A percentile compares a stretch with the other conserved stretches of the same genome.
Conservation (phyloP, 805 yeast genomes). For the Ogataea henricii region DNA sequence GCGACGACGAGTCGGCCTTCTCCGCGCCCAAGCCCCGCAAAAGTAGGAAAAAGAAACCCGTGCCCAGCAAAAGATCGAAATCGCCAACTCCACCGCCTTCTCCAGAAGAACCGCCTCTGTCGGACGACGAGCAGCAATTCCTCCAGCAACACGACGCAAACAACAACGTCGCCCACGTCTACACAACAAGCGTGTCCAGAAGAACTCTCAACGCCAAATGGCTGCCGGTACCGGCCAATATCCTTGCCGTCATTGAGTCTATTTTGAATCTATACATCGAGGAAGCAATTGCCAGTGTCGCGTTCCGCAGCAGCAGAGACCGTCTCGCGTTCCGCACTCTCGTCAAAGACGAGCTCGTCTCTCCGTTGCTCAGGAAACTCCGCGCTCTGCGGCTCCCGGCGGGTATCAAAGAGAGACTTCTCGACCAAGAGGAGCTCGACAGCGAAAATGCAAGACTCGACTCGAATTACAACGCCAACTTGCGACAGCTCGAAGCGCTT, state of each 20-base stretch:
- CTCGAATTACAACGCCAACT: slow-evolving; percentile 29
- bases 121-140: slow-evolving; percentile 12
- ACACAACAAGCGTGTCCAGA: slow-evolving; percentile 15
- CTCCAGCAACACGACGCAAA: slow-evolving; percentile 5
- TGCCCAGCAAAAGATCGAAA: not conserved
- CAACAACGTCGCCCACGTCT: slow-evolving; percentile 12
- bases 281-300: slow-evolving; percentile 17
- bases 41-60: not conserved
- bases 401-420: slow-evolving; percentile 23
- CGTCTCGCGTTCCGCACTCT: slow-evolving; percentile 21
- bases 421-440: slow-evolving; percentile 29
- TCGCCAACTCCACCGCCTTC: not conserved
- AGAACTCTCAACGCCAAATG: slow-evolving; percentile 23
- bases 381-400: slow-evolving; percentile 29
- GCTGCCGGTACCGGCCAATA: slow-evolving; percentile 20
- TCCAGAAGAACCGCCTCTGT: slow-evolving; percentile 1
- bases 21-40: not conserved
- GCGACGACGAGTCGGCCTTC: slow-evolving; percentile 23
- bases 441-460: slow-evolving; percentile 26
- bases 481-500: slow-evolving; percentile 30
- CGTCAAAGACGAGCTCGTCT: slow-evolving; percentile 22
- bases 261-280: slow-evolving; percentile 26
- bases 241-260: slow-evolving; percentile 15
- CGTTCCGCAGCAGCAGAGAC: slow-evolving; percentile 20
- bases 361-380: slow-evolving; percentile 26